Evolutionary conservation across 2,329 filamentous ascomycete species (phyloP).

Genomic region (Myotisia sp.): DNA sequence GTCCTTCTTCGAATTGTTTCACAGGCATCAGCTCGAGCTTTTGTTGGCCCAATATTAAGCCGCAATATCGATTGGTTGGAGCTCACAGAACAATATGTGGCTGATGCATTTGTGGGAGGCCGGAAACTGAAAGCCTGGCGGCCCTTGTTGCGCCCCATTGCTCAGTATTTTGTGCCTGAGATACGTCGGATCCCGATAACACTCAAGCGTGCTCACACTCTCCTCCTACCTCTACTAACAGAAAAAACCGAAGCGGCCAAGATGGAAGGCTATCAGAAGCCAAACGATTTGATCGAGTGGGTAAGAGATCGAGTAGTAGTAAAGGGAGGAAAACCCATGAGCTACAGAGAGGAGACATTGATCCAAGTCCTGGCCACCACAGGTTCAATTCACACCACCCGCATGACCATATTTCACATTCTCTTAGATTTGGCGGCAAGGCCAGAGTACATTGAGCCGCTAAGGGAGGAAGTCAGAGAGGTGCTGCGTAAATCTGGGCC

Average conservation of each 20-base stretch:
- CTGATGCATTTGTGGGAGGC: constrained; percentile 22
- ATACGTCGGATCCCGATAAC: constrained; percentile 21
- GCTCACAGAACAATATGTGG: constrained; percentile 21
- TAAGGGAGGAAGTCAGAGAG: constrained; percentile 7
- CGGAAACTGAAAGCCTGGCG: constrained; percentile 9
- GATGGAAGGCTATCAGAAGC: not conserved
- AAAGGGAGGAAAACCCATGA: not conserved
- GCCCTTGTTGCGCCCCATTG: not conserved
- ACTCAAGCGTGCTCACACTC: constrained; percentile 18
- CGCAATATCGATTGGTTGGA: constrained; percentile 28
- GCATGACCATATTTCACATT: not conserved
- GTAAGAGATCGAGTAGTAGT: not conserved
- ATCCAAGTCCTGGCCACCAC: not conserved
- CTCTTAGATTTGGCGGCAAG: not conserved
- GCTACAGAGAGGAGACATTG: not conserved
- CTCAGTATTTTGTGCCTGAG: constrained; percentile 19
- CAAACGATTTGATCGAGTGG: constrained; percentile 5
- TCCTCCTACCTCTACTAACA: constrained; percentile 22
- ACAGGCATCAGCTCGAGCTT: constrained; percentile 28
- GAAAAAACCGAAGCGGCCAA: constrained; percentile 15
- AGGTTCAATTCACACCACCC: not conserved
- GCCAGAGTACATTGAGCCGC: constrained; percentile 6
- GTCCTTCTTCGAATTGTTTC: constrained; percentile 23
- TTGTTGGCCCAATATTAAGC: constrained; percentile 25
- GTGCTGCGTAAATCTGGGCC: constrained; percentile 4